A percentile compares a stretch with the other conserved stretches of the same genome.
Evolutionary conservation across 345 rosid genomes (phyloP).

Genomic region (Erodium maritimum): DNA sequence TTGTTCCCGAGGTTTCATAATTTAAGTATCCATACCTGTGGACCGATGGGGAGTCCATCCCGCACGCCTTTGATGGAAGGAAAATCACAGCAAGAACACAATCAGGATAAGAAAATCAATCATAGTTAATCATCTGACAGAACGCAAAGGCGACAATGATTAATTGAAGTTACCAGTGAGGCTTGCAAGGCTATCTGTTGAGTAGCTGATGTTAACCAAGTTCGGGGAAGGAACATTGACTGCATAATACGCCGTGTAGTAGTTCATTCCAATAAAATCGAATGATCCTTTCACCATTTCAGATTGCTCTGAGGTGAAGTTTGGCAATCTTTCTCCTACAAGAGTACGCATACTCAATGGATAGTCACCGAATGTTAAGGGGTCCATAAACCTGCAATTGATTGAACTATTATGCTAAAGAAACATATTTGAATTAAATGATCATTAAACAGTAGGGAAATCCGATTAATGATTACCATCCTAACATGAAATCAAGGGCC

Average conservation of each 20-base stretch:
- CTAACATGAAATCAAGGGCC: slow-evolving; percentile 18
- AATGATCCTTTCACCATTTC: slow-evolving; percentile 10
- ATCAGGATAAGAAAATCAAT: too few species aligned
- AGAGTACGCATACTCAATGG: slow-evolving; percentile 13
- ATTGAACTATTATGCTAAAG: too few species aligned
- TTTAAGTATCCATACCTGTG: background rate
- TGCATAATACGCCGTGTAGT: slow-evolving; percentile 11
- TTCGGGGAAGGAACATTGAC: background rate
- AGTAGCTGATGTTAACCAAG: slow-evolving; percentile 3
- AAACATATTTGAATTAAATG: too few species aligned
- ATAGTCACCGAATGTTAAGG: slow-evolving; percentile 10
- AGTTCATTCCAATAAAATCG: slow-evolving; percentile 14
- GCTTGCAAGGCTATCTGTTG: too few species aligned
- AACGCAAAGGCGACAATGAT: too few species aligned
- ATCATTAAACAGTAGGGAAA: too few species aligned
- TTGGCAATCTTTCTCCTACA: slow-evolving; percentile 9
- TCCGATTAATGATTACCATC: slow-evolving; percentile 18
- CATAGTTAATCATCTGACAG: too few species aligned
- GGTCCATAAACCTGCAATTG: slow-evolving; percentile 11
- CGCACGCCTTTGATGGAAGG: slow-evolving; percentile 7
- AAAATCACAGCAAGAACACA: too few species aligned
- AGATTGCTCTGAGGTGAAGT: slow-evolving; percentile 11
- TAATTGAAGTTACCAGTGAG: too few species aligned
- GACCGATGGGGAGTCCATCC: slow-evolving; percentile 16
- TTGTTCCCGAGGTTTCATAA: too few species aligned